A percentile compares a stretch with the other conserved stretches of the same genome.
Evolutionary conservation across 495 filamentous ascomycete genomes (phyloP).

Genomic region (Bryoglossum gracile): DNA sequence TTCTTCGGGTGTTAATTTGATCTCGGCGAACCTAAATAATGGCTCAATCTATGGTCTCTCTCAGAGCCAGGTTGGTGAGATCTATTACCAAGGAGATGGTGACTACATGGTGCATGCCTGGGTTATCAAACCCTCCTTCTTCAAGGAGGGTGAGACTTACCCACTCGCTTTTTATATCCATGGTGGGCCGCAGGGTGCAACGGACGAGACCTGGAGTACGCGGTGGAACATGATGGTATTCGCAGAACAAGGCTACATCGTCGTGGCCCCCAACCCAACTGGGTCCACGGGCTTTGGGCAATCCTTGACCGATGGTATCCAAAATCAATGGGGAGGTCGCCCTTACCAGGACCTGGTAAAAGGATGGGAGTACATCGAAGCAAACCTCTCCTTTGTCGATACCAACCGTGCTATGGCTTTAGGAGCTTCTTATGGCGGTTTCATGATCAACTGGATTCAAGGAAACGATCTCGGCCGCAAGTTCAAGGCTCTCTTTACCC

Average conservation of each 20-base stretch:
- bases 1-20: slow-evolving; percentile 14
- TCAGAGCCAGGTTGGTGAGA: slow-evolving; percentile 6
- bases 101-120: slow-evolving; percentile 61
- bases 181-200: slow-evolving; percentile 73
- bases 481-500: slow-evolving; percentile 85
- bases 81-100: slow-evolving; percentile 56
- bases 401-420: slow-evolving; percentile 63
- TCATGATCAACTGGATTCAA: slow-evolving; percentile 76
- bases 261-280: slow-evolving; percentile 78
- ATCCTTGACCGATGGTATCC: slow-evolving; percentile 65
- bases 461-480: slow-evolving; percentile 60
- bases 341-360: slow-evolving; percentile 76
- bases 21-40: slow-evolving; percentile 11
- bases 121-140: slow-evolving; percentile 72
- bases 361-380: slow-evolving; percentile 65
- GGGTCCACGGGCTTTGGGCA: slow-evolving; percentile 82
- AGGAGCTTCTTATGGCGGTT: slow-evolving; percentile 81
- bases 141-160: slow-evolving; percentile 63
- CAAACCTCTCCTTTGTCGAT: slow-evolving; percentile 67
- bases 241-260: slow-evolving; percentile 84
- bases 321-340: slow-evolving; percentile 65
- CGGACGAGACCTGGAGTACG: slow-evolving; percentile 31
- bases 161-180: slow-evolving; percentile 76
- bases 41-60: slow-evolving; percentile 7
- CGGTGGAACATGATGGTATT: slow-evolving; percentile 89